These are phyloP conservation scores for Uronychia setigera DNA, from an alignment of 73 alveolate genomes.

Conservation along the genomic window DNA sequence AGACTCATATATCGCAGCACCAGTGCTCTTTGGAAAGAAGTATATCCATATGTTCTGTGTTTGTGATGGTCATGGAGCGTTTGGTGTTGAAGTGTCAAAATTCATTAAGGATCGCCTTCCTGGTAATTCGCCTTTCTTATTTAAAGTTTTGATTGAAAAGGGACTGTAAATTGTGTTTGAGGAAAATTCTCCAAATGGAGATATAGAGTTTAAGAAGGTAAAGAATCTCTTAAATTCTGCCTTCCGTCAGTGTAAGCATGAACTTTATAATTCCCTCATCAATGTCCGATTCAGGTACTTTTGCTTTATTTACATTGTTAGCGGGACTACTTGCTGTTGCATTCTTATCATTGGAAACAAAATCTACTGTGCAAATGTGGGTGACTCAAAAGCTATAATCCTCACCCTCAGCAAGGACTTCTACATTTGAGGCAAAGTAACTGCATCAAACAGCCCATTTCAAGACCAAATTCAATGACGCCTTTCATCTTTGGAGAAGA, in stretches of 20 bases:
- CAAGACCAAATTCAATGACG: neutral
- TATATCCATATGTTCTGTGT: slow-evolving; percentile 71
- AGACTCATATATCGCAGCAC: slow-evolving; percentile 72
- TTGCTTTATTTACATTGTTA: slow-evolving; percentile 13
- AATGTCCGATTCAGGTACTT: slow-evolving; percentile 3
- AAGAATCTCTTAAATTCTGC: too few species aligned
- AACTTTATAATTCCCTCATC: slow-evolving; percentile 6
- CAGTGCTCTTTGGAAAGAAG: slow-evolving; percentile 56
- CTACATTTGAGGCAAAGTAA: neutral
- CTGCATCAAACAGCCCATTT: too few species aligned
- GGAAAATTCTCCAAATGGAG: too few species aligned
- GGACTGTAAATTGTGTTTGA: too few species aligned
- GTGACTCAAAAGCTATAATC: slow-evolving; percentile 73
- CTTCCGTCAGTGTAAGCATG: too few species aligned
- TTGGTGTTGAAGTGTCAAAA: slow-evolving; percentile 82
- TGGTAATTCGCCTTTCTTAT: too few species aligned
- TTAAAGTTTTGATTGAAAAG: too few species aligned
- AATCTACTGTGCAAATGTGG: slow-evolving; percentile 74
- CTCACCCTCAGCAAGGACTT: slow-evolving; percentile 11
- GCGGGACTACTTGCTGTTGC: slow-evolving; percentile 41
- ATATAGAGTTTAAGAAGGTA: too few species aligned
- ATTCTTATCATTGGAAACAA: slow-evolving; percentile 43
- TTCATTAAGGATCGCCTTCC: slow-evolving; percentile 4
- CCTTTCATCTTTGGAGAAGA: too few species aligned
- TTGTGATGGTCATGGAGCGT: slow-evolving; percentile 88